Conservation (phyloP, 257 asterid genomes). For the Handroanthus guayacan region DNA sequence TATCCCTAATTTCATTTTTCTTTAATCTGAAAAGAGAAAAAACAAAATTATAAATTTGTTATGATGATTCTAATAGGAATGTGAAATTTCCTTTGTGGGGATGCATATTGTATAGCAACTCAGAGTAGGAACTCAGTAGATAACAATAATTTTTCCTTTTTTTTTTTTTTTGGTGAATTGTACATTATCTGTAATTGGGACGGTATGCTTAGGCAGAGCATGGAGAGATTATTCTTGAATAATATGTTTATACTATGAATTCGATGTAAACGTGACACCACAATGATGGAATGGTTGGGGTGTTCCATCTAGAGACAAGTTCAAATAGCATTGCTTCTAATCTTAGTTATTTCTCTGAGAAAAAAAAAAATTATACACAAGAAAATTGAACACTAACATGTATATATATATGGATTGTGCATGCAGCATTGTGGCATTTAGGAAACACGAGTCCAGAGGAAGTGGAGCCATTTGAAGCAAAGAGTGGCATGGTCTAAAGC, state of each 20-base stretch:
- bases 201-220: conserved; percentile 69
- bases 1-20: too few species aligned
- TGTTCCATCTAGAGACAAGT: conserved; percentile 38
- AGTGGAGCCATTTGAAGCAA: conserved; percentile 59
- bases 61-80: conserved; percentile 43
- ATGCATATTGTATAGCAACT: conserved; percentile 61
- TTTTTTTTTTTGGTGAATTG: conserved; percentile 67
- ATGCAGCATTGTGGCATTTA: conserved; percentile 59
- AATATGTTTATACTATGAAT: conserved; percentile 49
- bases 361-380: background rate
- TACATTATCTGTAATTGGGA: conserved; percentile 48
- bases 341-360: background rate
- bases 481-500: conserved; percentile 66
- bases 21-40: too few species aligned
- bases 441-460: conserved; percentile 66
- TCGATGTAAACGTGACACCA: conserved; percentile 47
- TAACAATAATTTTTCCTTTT: conserved; percentile 68
- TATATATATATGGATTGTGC: background rate
- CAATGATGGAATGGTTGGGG: conserved; percentile 73
- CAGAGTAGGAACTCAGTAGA: conserved; percentile 49
- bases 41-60: background rate
- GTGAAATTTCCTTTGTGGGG: conserved; percentile 54
- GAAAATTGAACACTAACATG: background rate
- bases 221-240: conserved; percentile 74
- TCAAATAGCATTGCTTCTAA: background rate